Conservation (phyloP, 139 green algal species). For the Desmodesmus armatus region DNA sequence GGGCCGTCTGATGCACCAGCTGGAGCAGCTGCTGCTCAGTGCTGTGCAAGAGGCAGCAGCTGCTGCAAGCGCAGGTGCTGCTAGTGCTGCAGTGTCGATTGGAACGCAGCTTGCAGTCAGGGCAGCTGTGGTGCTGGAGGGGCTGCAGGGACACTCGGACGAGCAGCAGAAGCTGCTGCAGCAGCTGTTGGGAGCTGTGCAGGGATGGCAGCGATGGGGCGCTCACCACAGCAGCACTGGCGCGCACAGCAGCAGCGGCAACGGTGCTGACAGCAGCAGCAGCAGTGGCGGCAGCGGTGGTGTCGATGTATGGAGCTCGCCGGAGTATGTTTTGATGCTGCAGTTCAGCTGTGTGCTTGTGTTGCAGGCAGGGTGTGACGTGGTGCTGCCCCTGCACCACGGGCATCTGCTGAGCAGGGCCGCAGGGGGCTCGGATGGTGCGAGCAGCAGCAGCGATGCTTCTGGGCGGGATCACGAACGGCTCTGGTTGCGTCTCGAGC, state of each 20-base stretch:
- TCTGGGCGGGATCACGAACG: too few relatives aligned
- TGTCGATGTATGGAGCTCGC: background rate
- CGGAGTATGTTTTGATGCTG: slow-evolving; percentile 16
- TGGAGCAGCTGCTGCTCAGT: slow-evolving; percentile 45
- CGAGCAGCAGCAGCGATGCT: background rate
- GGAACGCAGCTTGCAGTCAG: slow-evolving; percentile 1
- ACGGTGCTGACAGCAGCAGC: background rate
- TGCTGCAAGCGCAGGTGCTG: background rate
- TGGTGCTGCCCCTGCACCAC: background rate
- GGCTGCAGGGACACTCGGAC: background rate
- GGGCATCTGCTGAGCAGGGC: too few relatives aligned
- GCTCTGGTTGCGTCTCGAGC: slow-evolving; percentile 28
- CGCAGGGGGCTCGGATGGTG: background rate
- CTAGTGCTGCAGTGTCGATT: slow-evolving; percentile 13
- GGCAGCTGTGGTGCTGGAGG: slow-evolving; percentile 18
- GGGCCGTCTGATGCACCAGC: background rate
- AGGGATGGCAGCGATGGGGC: slow-evolving; percentile 27
- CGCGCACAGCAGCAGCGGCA: slow-evolving; percentile 5
- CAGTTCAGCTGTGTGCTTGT: slow-evolving; percentile 1
- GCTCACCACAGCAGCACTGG: too few relatives aligned
- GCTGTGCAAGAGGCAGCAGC: slow-evolving; percentile 6
- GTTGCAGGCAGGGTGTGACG: background rate
- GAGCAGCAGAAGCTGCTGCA: slow-evolving; percentile 29
- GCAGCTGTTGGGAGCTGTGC: slow-evolving; percentile 26
- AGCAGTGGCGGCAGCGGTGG: background rate